phyloP scores from a whole-genome alignment of 495 filamentous ascomycete genomes.

The Xylona heveae region DNA sequence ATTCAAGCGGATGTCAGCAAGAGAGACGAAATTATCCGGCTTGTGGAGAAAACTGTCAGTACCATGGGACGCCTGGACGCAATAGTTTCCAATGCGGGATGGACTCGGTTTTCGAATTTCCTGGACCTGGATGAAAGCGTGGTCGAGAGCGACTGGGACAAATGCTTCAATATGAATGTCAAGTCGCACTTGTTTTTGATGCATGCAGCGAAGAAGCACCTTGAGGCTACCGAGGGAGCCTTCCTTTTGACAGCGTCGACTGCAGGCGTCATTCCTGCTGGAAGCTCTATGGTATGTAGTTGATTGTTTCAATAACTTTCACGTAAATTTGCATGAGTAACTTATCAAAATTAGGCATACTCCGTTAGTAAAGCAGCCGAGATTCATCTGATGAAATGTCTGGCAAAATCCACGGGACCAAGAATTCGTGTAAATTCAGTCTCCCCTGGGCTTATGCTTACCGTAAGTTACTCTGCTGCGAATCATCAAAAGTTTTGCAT shows the following conservation, averaged over 20 bases:
- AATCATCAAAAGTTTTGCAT: not conserved
- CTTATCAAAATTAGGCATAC: too few relatives aligned
- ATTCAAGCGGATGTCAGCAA: slow-evolving; percentile 28
- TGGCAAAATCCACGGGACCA: slow-evolving; percentile 27
- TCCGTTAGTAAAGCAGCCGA: slow-evolving; percentile 33
- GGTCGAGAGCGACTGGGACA: slow-evolving; percentile 33
- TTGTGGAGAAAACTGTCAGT: slow-evolving; percentile 21
- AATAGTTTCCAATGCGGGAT: slow-evolving; percentile 33
- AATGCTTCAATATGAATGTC: slow-evolving; percentile 33
- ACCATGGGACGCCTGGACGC: slow-evolving; percentile 29
- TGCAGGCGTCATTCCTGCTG: slow-evolving; percentile 28
- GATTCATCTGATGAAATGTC: slow-evolving; percentile 28
- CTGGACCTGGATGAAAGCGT: slow-evolving; percentile 29
- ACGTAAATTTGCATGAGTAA: not conserved
- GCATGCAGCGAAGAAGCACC: slow-evolving; percentile 22
- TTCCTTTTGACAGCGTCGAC: slow-evolving; percentile 31
- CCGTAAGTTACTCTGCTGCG: slow-evolving; percentile 13
- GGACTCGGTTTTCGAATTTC: slow-evolving; percentile 29
- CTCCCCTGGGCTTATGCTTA: slow-evolving; percentile 27
- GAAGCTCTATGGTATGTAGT: slow-evolving; percentile 22
- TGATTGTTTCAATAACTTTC: not conserved
- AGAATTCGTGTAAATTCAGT: slow-evolving; percentile 32
- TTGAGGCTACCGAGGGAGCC: slow-evolving; percentile 25
- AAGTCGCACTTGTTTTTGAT: slow-evolving; percentile 34
- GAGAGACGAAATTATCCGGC: slow-evolving; percentile 17